These are phyloP conservation scores for Aspergillus carbonarius DNA, from an alignment of 2,329 filamentous ascomycete species.

Conservation along the genomic window DNA sequence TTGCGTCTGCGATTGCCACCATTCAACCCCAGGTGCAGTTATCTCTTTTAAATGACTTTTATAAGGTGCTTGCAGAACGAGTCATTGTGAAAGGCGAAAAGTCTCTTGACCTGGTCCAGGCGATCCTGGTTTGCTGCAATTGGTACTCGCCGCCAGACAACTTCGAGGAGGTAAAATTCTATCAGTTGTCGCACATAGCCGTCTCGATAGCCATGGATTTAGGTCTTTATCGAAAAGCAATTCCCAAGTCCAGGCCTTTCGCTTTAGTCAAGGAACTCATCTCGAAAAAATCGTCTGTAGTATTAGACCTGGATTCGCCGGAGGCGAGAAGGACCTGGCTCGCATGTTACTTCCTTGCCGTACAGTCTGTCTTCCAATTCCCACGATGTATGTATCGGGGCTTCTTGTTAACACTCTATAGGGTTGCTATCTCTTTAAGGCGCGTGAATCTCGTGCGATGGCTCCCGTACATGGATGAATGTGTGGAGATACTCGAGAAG, in stretches of 20 bases:
- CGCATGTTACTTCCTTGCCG: slow-evolving; percentile 61
- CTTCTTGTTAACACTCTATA: slow-evolving; percentile 37
- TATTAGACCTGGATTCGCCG: slow-evolving; percentile 51
- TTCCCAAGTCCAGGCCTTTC: slow-evolving; percentile 32
- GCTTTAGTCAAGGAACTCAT: slow-evolving; percentile 41
- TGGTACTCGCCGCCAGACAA: slow-evolving; percentile 85
- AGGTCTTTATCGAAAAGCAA: slow-evolving; percentile 64
- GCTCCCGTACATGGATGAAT: slow-evolving; percentile 64
- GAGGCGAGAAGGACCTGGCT: slow-evolving; percentile 61
- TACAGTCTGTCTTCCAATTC: slow-evolving; percentile 43
- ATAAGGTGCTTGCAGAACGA: slow-evolving; percentile 70
- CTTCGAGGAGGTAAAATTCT: slow-evolving; percentile 85
- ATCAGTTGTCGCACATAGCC: slow-evolving; percentile 79
- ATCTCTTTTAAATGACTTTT: slow-evolving; percentile 65
- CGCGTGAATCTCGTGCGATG: slow-evolving; percentile 60
- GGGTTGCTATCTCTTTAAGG: slow-evolving; percentile 59
- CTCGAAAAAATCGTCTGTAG: slow-evolving; percentile 34
- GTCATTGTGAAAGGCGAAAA: slow-evolving; percentile 76
- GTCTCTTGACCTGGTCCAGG: slow-evolving; percentile 78
- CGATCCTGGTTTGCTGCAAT: slow-evolving; percentile 70
- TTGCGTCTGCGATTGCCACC: slow-evolving; percentile 54
- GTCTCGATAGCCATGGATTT: slow-evolving; percentile 81
- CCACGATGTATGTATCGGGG: too few relatives aligned
- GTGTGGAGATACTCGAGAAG: slow-evolving; percentile 56
- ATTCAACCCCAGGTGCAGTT: slow-evolving; percentile 59